Percentiles rank a stretch among this genome's conserved stretches.
phyloP scores from a whole-genome alignment of 352 stramenopile genomes.

The Phytophthora niederhauseri region DNA sequence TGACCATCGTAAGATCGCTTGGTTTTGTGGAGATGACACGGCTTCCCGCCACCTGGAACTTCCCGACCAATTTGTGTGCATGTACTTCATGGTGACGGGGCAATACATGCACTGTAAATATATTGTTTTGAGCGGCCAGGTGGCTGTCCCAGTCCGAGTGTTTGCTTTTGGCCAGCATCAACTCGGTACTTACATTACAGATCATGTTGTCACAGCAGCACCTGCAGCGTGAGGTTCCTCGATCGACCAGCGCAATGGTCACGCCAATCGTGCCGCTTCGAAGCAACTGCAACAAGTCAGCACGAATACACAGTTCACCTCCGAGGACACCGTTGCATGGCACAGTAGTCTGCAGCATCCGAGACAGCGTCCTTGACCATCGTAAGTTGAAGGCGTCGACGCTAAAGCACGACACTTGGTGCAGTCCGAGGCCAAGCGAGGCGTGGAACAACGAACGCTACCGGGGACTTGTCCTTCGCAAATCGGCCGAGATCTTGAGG shows the following conservation, averaged over 20 bases:
- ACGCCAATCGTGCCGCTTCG: constrained; percentile 9
- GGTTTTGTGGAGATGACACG: background rate
- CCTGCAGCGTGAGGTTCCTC: background rate
- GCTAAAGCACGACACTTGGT: constrained; percentile 10
- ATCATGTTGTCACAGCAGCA: background rate
- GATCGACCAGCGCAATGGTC: constrained; percentile 8
- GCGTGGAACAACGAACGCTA: background rate
- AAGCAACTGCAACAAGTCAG: constrained; percentile 1
- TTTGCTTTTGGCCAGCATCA: too few species aligned
- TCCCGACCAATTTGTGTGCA: too few species aligned
- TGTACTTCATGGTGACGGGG: too few species aligned
- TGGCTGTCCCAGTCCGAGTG: too few species aligned
- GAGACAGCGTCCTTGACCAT: background rate
- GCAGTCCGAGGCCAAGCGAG: background rate
- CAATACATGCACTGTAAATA: too few species aligned
- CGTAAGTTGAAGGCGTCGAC: constrained; percentile 22
- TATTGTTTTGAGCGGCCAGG: too few species aligned
- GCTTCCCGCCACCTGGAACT: background rate
- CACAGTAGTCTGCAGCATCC: background rate
- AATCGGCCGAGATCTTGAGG: constrained; percentile 23
- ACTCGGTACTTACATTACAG: background rate
- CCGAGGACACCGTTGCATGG: constrained; percentile 1
- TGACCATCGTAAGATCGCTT: too few species aligned
- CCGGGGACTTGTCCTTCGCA: background rate
- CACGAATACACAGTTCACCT: background rate